phyloP scores from a whole-genome alignment of 2,329 filamentous ascomycete species.

The Paraconiothyrium sp. region DNA sequence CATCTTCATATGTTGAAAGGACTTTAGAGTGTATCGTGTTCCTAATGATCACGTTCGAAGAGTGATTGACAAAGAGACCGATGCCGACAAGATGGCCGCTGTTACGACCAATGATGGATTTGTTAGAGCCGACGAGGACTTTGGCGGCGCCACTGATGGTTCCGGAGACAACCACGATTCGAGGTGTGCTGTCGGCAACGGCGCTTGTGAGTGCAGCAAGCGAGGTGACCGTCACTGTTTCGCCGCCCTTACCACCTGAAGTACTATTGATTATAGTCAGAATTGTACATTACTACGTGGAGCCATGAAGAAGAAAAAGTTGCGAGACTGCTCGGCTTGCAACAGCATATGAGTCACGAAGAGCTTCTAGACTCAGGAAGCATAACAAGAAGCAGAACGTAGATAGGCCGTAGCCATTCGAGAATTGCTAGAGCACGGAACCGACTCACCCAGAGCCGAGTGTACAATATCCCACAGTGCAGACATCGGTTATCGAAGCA shows the following conservation, averaged over 20 bases:
- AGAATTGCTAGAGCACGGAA: neutral
- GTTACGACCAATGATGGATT: slow-evolving; percentile 54
- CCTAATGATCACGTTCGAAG: slow-evolving; percentile 62
- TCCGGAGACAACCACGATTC: slow-evolving; percentile 57
- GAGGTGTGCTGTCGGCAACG: slow-evolving; percentile 51
- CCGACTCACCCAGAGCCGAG: neutral
- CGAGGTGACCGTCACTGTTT: slow-evolving; percentile 36
- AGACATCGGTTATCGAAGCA: slow-evolving; percentile 1
- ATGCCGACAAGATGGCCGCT: slow-evolving; percentile 49
- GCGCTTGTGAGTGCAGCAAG: slow-evolving; percentile 52
- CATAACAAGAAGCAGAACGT: no score
- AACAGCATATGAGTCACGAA: no score
- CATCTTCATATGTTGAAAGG: slow-evolving; percentile 53
- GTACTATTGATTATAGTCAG: neutral
- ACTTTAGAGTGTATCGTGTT: slow-evolving; percentile 62
- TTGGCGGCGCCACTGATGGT: slow-evolving; percentile 51
- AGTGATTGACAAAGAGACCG: slow-evolving; percentile 56
- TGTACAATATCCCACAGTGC: slow-evolving; percentile 1
- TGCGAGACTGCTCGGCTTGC: neutral
- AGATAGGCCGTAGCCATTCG: no score
- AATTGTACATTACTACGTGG: neutral
- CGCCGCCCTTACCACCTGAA: slow-evolving; percentile 38
- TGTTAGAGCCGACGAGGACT: slow-evolving; percentile 56
- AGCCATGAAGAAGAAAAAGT: neutral
- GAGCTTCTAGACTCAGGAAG: no score